These are phyloP conservation scores for Penicillium cinerascens DNA, from an alignment of 495 filamentous ascomycete genomes.

Conservation along the genomic window DNA sequence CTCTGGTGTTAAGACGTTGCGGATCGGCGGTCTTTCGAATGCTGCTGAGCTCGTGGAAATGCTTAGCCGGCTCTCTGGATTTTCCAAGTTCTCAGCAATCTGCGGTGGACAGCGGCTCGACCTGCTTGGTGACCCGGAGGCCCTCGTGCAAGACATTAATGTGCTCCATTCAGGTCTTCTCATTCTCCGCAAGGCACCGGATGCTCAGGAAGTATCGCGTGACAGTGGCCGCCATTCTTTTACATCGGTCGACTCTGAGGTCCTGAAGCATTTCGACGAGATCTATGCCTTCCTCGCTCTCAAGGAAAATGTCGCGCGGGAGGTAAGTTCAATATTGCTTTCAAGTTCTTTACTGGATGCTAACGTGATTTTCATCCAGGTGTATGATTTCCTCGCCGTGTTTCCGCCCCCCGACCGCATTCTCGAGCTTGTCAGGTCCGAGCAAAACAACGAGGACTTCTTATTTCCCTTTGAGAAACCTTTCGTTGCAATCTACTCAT, in stretches of 20 bases:
- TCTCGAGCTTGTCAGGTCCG: conserved; percentile 54
- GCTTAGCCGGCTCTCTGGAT: conserved; percentile 63
- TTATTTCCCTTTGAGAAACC: conserved; percentile 68
- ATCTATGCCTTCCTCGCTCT: conserved; percentile 78
- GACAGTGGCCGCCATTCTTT: conserved; percentile 32
- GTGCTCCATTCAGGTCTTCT: conserved; percentile 56
- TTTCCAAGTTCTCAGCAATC: conserved; percentile 60
- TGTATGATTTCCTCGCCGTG: conserved; percentile 68
- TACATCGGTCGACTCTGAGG: conserved; percentile 63
- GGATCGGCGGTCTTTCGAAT: conserved; percentile 67
- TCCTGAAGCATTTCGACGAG: conserved; percentile 81
- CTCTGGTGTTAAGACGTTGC: conserved; percentile 54
- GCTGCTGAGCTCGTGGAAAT: conserved; percentile 61
- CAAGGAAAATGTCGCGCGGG: conserved; percentile 66
- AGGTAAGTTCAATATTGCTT: conserved; percentile 39
- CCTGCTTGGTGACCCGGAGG: conserved; percentile 36
- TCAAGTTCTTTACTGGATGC: neutral
- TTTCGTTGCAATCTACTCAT: conserved; percentile 70
- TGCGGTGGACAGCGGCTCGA: conserved; percentile 48
- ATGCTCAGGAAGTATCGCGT: conserved; percentile 30
- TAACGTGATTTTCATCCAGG: conserved; percentile 39
- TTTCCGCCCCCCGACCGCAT: conserved; percentile 68
- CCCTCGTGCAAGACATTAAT: conserved; percentile 39
- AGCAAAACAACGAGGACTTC: conserved; percentile 47
- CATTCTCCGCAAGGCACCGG: conserved; percentile 46